A percentile compares a stretch with the other conserved stretches of the same genome.
Conservation (phyloP, 148 eudicot genomes). For the Silene latifolia region DNA sequence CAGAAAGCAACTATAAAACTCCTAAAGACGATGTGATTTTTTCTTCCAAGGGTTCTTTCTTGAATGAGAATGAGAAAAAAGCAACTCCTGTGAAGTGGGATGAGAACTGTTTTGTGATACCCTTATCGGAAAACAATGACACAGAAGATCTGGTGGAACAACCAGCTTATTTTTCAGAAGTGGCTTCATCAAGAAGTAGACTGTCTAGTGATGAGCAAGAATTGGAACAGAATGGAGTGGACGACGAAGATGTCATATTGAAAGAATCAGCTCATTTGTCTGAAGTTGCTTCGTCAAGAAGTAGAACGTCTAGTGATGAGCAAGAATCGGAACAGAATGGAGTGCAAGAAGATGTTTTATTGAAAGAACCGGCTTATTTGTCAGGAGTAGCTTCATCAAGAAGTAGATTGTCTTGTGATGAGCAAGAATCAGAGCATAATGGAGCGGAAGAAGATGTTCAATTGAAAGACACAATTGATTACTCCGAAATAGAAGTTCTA, state of each 20-base stretch:
- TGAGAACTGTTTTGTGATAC: slow-evolving; percentile 33
- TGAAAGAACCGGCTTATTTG: not conserved
- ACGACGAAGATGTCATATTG: not conserved
- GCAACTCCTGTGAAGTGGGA: slow-evolving; percentile 26
- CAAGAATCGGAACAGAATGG: not conserved
- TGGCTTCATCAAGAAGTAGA: slow-evolving; percentile 20
- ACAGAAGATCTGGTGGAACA: slow-evolving; percentile 2
- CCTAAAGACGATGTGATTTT: not conserved
- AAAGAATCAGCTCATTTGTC: not conserved
- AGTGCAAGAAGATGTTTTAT: not conserved
- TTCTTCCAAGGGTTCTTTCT: not conserved
- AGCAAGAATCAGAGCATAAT: not conserved
- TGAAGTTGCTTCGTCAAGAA: slow-evolving; percentile 22
- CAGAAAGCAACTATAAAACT: slow-evolving; percentile 6
- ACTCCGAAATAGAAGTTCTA: slow-evolving; percentile 31
- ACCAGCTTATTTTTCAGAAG: slow-evolving; percentile 11
- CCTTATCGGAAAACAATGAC: slow-evolving; percentile 17
- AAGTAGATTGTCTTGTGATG: slow-evolving; percentile 17
- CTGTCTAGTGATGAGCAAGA: slow-evolving; percentile 16
- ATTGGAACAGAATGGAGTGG: not conserved
- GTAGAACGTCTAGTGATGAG: slow-evolving; percentile 16
- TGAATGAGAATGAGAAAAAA: slow-evolving; percentile 15
- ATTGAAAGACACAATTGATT: slow-evolving; percentile 11
- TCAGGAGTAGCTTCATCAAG: slow-evolving; percentile 21
- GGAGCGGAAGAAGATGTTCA: slow-evolving; percentile 12